These are phyloP conservation scores for Cryptosporidium baileyi DNA, from an alignment of 169 alveolate genomes.

Conservation along the genomic window DNA sequence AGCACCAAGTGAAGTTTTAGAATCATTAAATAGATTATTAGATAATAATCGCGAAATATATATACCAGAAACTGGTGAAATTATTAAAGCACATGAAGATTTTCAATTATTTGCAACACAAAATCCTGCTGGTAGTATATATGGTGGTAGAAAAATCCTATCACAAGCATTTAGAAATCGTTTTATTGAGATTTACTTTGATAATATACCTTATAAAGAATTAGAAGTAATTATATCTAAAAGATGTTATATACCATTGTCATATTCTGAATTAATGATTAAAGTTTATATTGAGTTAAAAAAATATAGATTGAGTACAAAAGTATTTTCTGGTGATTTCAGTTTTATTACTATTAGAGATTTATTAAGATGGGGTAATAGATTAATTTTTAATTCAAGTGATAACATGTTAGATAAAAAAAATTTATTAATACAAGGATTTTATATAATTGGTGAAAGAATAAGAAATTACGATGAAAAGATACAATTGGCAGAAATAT, in stretches of 20 bases:
- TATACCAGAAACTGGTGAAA: slow-evolving; percentile 94
- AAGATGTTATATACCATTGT: slow-evolving; percentile 93
- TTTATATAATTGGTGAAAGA: slow-evolving; percentile 92
- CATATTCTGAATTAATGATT: slow-evolving; percentile 91
- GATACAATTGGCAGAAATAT: slow-evolving; percentile 80
- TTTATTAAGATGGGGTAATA: slow-evolving; percentile 97
- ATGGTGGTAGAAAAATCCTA: slow-evolving; percentile 98
- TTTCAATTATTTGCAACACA: slow-evolving; percentile 99
- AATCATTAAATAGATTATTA: slow-evolving; percentile 96
- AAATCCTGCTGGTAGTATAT: slow-evolving; percentile 97
- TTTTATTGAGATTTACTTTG: slow-evolving; percentile 93
- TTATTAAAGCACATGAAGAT: slow-evolving; percentile 95
- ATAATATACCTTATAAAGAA: slow-evolving; percentile 91
- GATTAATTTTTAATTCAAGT: slow-evolving; percentile 70
- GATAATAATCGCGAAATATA: slow-evolving; percentile 98
- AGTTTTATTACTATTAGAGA: slow-evolving; percentile 97
- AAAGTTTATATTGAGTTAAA: slow-evolving; percentile 89
- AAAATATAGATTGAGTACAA: slow-evolving; percentile 84
- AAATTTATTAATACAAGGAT: slow-evolving; percentile 90
- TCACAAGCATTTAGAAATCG: slow-evolving; percentile 98
- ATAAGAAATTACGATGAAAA: slow-evolving; percentile 88
- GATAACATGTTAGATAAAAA: slow-evolving; percentile 70
- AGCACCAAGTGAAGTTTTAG: slow-evolving; percentile 98
- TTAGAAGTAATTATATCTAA: slow-evolving; percentile 89
- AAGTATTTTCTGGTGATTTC: slow-evolving; percentile 79